Conservation (phyloP, 352 stramenopile species). For the Phytopythium kandeliae region DNA sequence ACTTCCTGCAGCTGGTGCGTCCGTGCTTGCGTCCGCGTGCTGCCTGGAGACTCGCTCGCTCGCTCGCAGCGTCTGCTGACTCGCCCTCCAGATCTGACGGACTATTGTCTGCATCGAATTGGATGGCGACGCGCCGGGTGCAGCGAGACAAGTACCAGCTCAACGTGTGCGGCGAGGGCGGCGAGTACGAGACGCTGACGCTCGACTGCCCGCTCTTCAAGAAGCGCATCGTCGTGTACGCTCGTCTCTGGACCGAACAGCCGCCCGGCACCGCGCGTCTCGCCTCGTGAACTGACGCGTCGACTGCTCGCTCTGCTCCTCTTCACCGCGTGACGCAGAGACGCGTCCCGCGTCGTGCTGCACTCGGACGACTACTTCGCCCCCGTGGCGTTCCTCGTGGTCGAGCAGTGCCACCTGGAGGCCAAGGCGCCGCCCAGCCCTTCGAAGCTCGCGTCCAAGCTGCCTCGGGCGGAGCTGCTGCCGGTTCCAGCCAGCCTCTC, state of each 20-base stretch:
- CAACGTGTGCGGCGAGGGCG: slow-evolving; percentile 98
- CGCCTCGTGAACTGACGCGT: no score
- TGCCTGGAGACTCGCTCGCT: no score
- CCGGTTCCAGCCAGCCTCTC: background rate
- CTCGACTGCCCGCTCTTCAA: slow-evolving; percentile 96
- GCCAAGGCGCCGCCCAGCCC: slow-evolving; percentile 61
- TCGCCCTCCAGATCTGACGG: no score
- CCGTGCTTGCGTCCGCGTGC: slow-evolving; percentile 5
- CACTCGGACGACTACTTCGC: slow-evolving; percentile 91
- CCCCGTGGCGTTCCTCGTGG: slow-evolving; percentile 90
- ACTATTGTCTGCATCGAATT: no score
- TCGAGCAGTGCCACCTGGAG: slow-evolving; percentile 88
- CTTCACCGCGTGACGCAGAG: slow-evolving; percentile 34
- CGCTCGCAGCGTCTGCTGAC: no score
- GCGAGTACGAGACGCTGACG: slow-evolving; percentile 99
- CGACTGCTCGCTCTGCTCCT: no score
- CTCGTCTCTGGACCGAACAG: background rate
- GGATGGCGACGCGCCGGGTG: no score
- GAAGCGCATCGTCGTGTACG: slow-evolving; percentile 88
- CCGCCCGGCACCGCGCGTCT: no score
- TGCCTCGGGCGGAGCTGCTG: slow-evolving; percentile 11
- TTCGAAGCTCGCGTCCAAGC: slow-evolving; percentile 30
- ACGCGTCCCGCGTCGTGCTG: slow-evolving; percentile 90
- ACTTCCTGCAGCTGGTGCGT: slow-evolving; percentile 85
- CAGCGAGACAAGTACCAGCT: slow-evolving; percentile 95